Base-by-base conservation (phyloP, 2,329 filamentous ascomycete species). In the Beauveria sp. region DNA sequence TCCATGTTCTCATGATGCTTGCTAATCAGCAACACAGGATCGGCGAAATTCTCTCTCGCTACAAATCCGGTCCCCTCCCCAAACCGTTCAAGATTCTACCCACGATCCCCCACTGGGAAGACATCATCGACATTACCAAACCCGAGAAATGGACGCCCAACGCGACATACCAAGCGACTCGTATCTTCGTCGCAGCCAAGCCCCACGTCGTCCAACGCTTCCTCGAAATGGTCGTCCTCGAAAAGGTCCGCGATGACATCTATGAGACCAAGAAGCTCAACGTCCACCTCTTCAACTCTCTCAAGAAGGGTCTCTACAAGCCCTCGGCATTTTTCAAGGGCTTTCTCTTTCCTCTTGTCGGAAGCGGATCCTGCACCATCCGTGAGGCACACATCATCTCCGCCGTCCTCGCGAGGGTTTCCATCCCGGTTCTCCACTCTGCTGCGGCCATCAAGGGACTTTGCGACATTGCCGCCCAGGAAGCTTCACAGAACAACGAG, bases 11-110 rank as follows among this genome's bases (percentile, higher is more conserved):
- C 47, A 3, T 6, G 67, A 70, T 64, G 69, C 53, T 24, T 7
- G 18, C 7, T 18, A 0, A 54, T 20, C 34, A 16, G 18, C 45
- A 28, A 6, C 12, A 24, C 45, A 91, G 87, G 77, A 87, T 96
- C 67, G 93, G 93, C 63, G 81, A 93, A 66, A 88, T 98, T 63
- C 82, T 99, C 63, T 92, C 91, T 28, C 86, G 93, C 66, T 98
- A 96, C 79, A 96, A 96, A 76, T 93, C 90, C 16, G 95, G 95
- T n/a, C 93, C 93, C 66, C 82, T 99, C 38, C 95, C 95, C 22
- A 99, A 99, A 75, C 93, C 93, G 0, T 96, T 99, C 82, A 98
- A 98, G 76, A 92, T 98, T 66, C 83, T 99, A 9, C 95, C 95
- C 2, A 93, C 92, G 0, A 85, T 98, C 16, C 92, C 92, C 8